Conservation (phyloP, 2,329 filamentous ascomycete genomes). For the Alternaria gaisen region DNA sequence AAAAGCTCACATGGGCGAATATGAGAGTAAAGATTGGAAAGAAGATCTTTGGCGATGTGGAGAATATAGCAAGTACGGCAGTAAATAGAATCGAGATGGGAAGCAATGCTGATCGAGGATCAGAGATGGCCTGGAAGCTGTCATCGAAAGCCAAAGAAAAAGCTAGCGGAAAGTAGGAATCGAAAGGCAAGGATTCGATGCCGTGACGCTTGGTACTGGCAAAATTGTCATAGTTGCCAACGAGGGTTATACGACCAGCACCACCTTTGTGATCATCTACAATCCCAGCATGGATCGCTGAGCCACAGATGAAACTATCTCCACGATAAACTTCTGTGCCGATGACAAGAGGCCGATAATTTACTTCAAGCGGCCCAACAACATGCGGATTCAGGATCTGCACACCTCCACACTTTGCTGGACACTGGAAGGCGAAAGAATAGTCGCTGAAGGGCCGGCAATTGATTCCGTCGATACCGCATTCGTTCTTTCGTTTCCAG, state of each 20-base stretch:
- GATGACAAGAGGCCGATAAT: slow-evolving; percentile 64
- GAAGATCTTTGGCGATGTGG: slow-evolving; percentile 77
- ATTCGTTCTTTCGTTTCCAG: slow-evolving; percentile 74
- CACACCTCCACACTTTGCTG: slow-evolving; percentile 72
- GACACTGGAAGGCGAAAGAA: slow-evolving; percentile 76
- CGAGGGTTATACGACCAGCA: slow-evolving; percentile 78
- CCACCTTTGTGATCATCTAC: slow-evolving; percentile 75
- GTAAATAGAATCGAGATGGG: slow-evolving; percentile 81
- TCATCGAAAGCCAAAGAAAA: slow-evolving; percentile 77
- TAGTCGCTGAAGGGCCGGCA: slow-evolving; percentile 78
- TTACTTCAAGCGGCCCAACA: slow-evolving; percentile 72
- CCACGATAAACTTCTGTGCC: slow-evolving; percentile 79
- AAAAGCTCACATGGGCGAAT: slow-evolving; percentile 88
- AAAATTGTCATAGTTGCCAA: slow-evolving; percentile 73
- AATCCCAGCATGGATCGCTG: slow-evolving; percentile 85
- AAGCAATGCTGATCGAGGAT: slow-evolving; percentile 82
- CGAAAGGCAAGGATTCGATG: slow-evolving; percentile 79
- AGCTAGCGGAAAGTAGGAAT: slow-evolving; percentile 86
- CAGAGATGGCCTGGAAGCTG: slow-evolving; percentile 69
- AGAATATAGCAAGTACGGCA: slow-evolving; percentile 77
- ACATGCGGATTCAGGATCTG: slow-evolving; percentile 75
- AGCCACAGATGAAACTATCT: slow-evolving; percentile 85
- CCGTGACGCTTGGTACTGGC: slow-evolving; percentile 70
- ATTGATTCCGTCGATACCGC: slow-evolving; percentile 75
- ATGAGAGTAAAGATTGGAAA: slow-evolving; percentile 82